Percentiles rank a stretch among this genome's conserved stretches.
Conservation (phyloP, 768 basidiomycete species). For the Naematelia aurantialba region DNA sequence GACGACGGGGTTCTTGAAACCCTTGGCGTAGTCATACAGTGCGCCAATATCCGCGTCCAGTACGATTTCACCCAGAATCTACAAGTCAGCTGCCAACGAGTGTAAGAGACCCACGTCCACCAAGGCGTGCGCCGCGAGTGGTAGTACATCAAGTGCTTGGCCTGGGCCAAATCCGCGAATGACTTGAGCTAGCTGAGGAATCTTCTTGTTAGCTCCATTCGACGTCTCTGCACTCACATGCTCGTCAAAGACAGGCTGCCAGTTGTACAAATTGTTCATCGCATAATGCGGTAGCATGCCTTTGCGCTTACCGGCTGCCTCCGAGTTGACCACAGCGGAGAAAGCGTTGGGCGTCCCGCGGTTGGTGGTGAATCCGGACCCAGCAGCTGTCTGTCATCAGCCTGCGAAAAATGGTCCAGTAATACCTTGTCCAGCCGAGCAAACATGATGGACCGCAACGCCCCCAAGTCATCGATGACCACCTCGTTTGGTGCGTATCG, state of each 20-base stretch:
- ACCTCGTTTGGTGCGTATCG: constrained; percentile 9
- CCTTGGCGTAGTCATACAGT: constrained; percentile 1
- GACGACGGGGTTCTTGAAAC: neutral
- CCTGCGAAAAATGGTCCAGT: no score
- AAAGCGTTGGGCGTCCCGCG: neutral
- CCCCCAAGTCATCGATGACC: constrained; percentile 4
- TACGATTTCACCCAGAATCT: constrained; percentile 5
- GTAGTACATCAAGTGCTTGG: neutral
- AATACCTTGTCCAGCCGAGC: constrained; percentile 2
- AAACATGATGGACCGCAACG: constrained; percentile 1
- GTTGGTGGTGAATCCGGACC: neutral
- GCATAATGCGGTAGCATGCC: constrained; percentile 11
- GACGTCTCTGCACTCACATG: no score
- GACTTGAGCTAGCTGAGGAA: neutral
- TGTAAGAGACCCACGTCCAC: constrained; percentile 2
- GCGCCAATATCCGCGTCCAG: neutral
- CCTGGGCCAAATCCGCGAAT: neutral
- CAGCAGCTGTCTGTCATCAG: neutral
- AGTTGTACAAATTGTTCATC: neutral
- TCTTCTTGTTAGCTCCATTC: no score
- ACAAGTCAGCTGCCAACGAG: constrained; percentile 3
- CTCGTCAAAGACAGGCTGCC: constrained; percentile 3
- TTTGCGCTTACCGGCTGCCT: constrained; percentile 10
- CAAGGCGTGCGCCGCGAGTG: neutral
- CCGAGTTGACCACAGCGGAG: constrained; percentile 1